Conservation (phyloP, 345 rosid species). For the Bruguiera gymnorhiza region DNA sequence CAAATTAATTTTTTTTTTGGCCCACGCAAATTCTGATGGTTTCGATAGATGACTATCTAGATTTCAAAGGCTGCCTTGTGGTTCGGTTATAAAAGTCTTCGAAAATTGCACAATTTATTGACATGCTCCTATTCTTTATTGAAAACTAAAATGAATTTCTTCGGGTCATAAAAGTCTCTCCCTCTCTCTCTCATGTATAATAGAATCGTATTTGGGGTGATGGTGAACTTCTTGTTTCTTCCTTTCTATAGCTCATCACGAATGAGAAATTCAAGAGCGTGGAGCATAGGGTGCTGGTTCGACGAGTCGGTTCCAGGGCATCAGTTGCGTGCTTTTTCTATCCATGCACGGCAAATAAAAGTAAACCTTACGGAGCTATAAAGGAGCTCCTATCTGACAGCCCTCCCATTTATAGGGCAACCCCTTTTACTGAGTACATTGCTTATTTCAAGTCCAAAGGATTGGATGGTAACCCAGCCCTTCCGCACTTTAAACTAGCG, state of each 20-base stretch:
- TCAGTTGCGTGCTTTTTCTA: constrained; percentile 40
- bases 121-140: no score
- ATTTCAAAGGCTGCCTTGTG: no score
- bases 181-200: no score
- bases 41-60: no score
- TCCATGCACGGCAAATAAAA: constrained; percentile 33
- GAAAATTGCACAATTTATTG: no score
- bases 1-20: no score
- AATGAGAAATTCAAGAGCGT: constrained; percentile 38
- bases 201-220: no score
- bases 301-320: constrained; percentile 19
- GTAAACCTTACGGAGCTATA: constrained; percentile 33
- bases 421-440: constrained; percentile 32
- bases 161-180: no score
- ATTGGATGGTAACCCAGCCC: constrained; percentile 38
- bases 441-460: constrained; percentile 39
- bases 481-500: constrained; percentile 31
- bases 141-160: no score
- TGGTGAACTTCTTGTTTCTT: no score
- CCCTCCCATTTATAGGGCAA: constrained; percentile 37
- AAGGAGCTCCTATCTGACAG: constrained; percentile 36
- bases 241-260: constrained; percentile 23
- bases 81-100: no score
- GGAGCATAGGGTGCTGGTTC: constrained; percentile 37
- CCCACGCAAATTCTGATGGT: no score